Evolutionary conservation across 2,329 filamentous ascomycete species (phyloP), one percentile per base, ranked within the genome.

Genomic region (Colletotrichum sp.): DNA sequence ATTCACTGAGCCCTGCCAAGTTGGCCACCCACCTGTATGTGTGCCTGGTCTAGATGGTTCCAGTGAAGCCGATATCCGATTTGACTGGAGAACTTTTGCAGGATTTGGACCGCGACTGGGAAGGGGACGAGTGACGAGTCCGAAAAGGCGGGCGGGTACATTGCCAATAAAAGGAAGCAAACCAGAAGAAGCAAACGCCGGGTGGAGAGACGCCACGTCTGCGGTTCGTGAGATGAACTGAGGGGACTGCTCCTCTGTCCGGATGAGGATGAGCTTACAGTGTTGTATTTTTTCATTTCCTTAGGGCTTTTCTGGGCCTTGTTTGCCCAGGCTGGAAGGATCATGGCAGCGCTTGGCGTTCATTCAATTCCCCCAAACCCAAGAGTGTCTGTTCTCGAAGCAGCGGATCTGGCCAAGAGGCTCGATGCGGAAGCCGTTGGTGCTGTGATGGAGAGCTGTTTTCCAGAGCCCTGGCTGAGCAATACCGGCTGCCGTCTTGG

Each of bases 361-460:
- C 58, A 13, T 36, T 52, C 43, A 15, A 28, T 21, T 15, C 32
- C 21, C 56, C 43, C 5, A 52, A 52, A 32, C 8, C 7, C 34
- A 36, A n/a, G 12, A 28, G n/a, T 56, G 38, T 62, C 68, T 56
- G 26, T 75, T 75, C 72, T 71, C 62, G 68, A 75, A 66, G 68
- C 67, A 66, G 67, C 71, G 67, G 60, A 66, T 61, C 71, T 21
- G 26, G 24, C 30, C 24, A 21, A 70, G 60, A 36, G 7, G 13
- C 62, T 70, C 60, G 60, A 56, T 66, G 52, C 26, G 60, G 61
- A 34, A 62, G 38, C 26, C 28, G 34, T 60, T 60, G 60, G 28
- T 38, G 34, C 7, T 38, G 13, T 26, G 26, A 34, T 62, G 36
- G 66, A 21, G 21, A 58, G 26, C 26, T n/a, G n/a, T n/a, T n/a